Evolutionary conservation across 805 yeast genomes (phyloP).

Genomic region (Metschnikowia reukaufii): DNA sequence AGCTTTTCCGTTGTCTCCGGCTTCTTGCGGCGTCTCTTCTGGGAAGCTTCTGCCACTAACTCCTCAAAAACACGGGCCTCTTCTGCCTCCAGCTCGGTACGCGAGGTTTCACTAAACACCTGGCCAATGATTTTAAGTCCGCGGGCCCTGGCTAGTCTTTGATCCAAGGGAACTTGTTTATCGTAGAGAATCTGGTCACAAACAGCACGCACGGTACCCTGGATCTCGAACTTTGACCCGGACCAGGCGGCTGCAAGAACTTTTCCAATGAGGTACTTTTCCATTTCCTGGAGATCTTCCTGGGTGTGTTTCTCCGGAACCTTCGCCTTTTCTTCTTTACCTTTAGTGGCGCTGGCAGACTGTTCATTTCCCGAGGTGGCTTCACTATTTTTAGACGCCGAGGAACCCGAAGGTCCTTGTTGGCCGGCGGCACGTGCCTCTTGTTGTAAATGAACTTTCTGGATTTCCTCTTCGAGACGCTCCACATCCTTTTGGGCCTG

Average conservation of each 20-base stretch:
- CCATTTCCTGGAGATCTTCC: conserved; percentile 69
- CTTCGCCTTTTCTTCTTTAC: conserved; percentile 11
- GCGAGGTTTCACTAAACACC: conserved; percentile 55
- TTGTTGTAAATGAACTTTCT: conserved; percentile 12
- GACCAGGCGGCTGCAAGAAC: conserved; percentile 84
- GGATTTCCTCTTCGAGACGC: conserved; percentile 17
- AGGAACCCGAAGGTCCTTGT: not conserved
- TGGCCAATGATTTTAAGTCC: conserved; percentile 60
- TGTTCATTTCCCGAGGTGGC: not conserved
- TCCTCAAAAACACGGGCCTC: conserved; percentile 80
- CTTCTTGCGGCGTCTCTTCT: conserved; percentile 30
- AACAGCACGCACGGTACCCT: conserved; percentile 67
- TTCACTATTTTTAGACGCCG: not conserved
- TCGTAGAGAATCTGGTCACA: conserved; percentile 68
- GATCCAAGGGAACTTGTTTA: conserved; percentile 45
- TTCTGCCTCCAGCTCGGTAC: conserved; percentile 69
- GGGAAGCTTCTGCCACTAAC: conserved; percentile 51
- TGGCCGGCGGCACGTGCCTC: conserved; percentile 12
- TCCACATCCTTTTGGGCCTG: conserved; percentile 26
- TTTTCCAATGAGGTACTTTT: conserved; percentile 73
- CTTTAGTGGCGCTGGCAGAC: not conserved
- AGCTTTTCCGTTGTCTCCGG: not conserved
- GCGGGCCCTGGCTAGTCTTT: conserved; percentile 60
- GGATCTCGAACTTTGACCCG: conserved; percentile 76
- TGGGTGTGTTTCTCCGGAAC: conserved; percentile 46